Conservation (phyloP, 192 early-diverging fungal species). For the Linnemannia elongata region DNA sequence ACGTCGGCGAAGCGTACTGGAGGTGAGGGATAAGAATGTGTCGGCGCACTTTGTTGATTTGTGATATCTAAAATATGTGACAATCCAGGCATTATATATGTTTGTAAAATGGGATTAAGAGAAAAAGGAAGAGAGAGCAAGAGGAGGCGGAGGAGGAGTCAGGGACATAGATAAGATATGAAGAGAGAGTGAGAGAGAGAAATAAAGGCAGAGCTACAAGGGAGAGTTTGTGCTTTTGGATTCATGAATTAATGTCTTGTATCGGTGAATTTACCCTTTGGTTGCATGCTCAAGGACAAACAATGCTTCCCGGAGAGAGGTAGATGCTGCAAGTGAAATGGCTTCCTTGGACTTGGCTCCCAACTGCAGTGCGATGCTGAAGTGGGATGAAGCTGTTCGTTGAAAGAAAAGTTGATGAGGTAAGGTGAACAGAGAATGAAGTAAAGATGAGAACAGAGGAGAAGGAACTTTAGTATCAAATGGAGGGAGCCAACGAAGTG, state of each 20-base stretch:
- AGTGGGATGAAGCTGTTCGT: neutral
- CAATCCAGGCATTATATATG: neutral
- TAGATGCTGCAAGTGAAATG: constrained; percentile 55
- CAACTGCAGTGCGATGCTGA: constrained; percentile 75
- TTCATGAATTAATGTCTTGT: neutral
- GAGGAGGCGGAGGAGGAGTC: neutral
- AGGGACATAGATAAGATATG: neutral
- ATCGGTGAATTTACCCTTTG: constrained; percentile 46
- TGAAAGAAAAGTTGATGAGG: neutral
- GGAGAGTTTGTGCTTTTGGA: neutral
- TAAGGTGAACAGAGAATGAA: neutral
- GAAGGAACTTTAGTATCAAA: neutral
- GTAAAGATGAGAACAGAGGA: neutral
- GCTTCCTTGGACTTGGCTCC: constrained; percentile 26
- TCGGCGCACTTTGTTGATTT: constrained; percentile 41
- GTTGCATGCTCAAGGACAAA: constrained; percentile 62
- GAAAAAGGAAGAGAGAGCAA: neutral
- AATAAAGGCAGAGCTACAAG: constrained; percentile 6
- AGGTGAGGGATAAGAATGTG: neutral
- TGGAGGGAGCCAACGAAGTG: neutral
- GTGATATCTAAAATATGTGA: neutral
- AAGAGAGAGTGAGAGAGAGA: neutral
- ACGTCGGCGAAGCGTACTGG: constrained; percentile 22
- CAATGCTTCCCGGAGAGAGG: constrained; percentile 78
- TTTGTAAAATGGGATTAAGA: neutral